Percentiles rank a stretch among this genome's conserved stretches.
Evolutionary conservation across 805 yeast genomes (phyloP).

Genomic region (Teunomyces tritomae): DNA sequence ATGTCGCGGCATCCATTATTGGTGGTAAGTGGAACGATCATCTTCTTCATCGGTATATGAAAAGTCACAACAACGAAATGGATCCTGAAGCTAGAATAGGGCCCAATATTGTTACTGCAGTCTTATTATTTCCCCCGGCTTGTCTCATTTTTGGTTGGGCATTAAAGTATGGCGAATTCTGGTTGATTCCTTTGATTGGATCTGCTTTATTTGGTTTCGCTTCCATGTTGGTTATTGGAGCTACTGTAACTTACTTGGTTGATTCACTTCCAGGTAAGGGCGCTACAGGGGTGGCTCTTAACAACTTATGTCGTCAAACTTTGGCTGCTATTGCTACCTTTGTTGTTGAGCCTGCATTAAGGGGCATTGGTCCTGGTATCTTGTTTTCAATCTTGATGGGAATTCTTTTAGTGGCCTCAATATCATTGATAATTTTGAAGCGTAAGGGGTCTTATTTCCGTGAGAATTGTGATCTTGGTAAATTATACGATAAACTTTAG

Average conservation of each 20-base stretch:
- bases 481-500: conserved; percentile 51
- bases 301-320: conserved; percentile 69
- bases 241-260: conserved; percentile 75
- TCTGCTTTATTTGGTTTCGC: conserved; percentile 81
- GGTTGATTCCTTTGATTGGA: conserved; percentile 81
- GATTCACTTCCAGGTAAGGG: conserved; percentile 86
- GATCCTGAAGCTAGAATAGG: conserved; percentile 80
- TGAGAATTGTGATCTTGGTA: conserved; percentile 57
- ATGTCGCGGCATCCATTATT: conserved; percentile 68
- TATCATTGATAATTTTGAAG: conserved; percentile 47
- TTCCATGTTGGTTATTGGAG: conserved; percentile 79
- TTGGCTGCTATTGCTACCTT: conserved; percentile 78
- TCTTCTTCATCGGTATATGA: conserved; percentile 50
- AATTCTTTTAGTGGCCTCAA: conserved; percentile 43
- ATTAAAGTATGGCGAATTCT: conserved; percentile 57
- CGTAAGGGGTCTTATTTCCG: conserved; percentile 59
- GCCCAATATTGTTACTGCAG: conserved; percentile 67
- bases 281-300: conserved; percentile 84
- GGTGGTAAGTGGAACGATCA: conserved; percentile 82
- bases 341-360: conserved; percentile 65
- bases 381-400: conserved; percentile 67
- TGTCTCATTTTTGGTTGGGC: conserved; percentile 83
- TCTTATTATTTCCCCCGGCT: conserved; percentile 58
- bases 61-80: conserved; percentile 58
- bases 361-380: conserved; percentile 70